A percentile compares a stretch with the other conserved stretches of the same genome.
Conservation (phyloP, 768 basidiomycete genomes). For the Serendipita indica region DNA sequence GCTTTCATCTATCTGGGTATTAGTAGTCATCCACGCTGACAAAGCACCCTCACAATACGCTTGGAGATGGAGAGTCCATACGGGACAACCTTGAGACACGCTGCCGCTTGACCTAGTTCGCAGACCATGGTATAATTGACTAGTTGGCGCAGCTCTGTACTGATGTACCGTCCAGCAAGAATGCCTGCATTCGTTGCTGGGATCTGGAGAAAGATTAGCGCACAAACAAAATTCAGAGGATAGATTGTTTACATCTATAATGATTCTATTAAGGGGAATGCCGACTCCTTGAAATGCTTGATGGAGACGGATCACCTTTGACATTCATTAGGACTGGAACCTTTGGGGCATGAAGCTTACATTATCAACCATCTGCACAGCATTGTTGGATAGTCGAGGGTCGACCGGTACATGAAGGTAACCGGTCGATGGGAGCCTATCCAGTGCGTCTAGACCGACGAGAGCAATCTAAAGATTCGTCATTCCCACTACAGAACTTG, state of each 20-base stretch:
- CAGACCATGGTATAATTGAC: background rate
- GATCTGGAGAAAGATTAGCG: background rate
- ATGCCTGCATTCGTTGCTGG: background rate
- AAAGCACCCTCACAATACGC: background rate
- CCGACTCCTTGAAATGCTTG: background rate
- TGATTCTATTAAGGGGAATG: background rate
- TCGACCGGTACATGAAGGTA: background rate
- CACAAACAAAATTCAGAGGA: background rate
- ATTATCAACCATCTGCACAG: background rate
- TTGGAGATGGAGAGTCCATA: background rate
- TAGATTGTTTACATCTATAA: background rate
- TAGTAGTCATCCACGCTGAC: background rate
- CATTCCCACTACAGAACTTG: background rate
- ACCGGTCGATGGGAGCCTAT: background rate
- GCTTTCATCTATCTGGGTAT: background rate
- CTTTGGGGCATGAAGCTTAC: background rate
- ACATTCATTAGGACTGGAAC: background rate
- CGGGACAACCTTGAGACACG: background rate
- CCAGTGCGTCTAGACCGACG: background rate
- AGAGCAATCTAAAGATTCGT: background rate
- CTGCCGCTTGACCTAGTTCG: background rate
- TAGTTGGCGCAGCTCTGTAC: background rate
- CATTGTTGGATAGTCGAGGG: background rate
- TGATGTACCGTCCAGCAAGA: background rate
- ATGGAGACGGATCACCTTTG: background rate